These are phyloP conservation scores for Macrophomina tecta DNA, from an alignment of 2,329 filamentous ascomycete species.

Conservation along the genomic window DNA sequence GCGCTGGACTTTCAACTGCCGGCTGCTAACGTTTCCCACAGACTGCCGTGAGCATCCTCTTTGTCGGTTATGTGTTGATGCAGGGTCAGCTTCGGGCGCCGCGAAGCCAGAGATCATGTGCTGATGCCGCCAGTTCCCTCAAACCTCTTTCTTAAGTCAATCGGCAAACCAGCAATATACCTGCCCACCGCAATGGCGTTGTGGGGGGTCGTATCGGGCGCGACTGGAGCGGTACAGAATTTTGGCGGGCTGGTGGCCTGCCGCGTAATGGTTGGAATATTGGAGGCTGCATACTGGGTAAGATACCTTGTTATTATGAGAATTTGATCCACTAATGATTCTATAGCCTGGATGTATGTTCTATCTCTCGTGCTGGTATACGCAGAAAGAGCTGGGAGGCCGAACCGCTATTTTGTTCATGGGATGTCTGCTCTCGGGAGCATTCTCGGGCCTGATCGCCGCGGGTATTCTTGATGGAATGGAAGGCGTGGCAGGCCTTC, in stretches of 20 bases:
- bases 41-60: constrained; percentile 67
- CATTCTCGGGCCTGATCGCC: constrained; percentile 29
- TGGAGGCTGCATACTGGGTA: constrained; percentile 57
- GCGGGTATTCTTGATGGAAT: constrained; percentile 36
- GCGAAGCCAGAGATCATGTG: constrained; percentile 50
- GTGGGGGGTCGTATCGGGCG: constrained; percentile 50
- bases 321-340: background rate
- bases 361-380: constrained; percentile 33
- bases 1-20: accelerated
- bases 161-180: constrained; percentile 46
- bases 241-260: constrained; percentile 55
- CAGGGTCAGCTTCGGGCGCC: constrained; percentile 46
- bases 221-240: constrained; percentile 48
- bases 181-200: constrained; percentile 48
- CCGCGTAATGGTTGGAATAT: constrained; percentile 59
- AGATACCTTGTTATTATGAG: constrained; percentile 34
- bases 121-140: constrained; percentile 43
- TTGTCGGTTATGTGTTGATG: constrained; percentile 53
- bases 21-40: constrained; percentile 38
- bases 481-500: background rate
- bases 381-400: constrained; percentile 29
- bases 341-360: constrained; percentile 30
- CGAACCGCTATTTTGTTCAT: constrained; percentile 30
- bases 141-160: constrained; percentile 50
- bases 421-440: constrained; percentile 25